Percentiles rank a stretch among this genome's conserved stretches.
These are phyloP conservation scores for Solanum microdontum DNA, from an alignment of 257 asterid genomes.

Conservation along the genomic window DNA sequence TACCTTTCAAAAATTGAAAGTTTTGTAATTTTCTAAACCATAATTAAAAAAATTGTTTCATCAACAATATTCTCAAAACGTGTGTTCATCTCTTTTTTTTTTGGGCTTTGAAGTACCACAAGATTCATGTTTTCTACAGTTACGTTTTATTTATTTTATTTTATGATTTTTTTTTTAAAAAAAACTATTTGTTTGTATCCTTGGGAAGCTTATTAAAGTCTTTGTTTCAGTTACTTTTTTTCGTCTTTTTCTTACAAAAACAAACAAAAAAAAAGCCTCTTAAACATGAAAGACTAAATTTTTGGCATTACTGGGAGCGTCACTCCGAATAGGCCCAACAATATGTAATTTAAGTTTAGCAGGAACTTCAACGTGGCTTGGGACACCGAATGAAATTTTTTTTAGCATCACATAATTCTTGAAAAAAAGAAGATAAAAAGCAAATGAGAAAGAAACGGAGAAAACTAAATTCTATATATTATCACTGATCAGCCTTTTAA, in stretches of 20 bases:
- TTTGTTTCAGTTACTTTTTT: background rate
- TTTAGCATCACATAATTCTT: background rate
- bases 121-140: background rate
- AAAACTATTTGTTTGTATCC: background rate
- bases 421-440: no score
- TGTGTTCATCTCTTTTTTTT: background rate
- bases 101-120: background rate
- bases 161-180: no score
- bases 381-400: no score
- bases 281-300: no score
- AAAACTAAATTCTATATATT: background rate
- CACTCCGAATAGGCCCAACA: background rate
- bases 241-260: background rate
- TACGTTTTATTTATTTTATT: no score
- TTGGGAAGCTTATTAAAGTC: background rate
- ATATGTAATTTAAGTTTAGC: background rate
- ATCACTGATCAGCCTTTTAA: background rate
- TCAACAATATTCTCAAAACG: background rate
- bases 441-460: background rate
- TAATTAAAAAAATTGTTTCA: background rate
- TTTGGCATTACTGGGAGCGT: background rate
- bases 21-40: background rate
- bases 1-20: background rate
- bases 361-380: background rate
- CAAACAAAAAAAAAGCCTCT: background rate